Conservation (phyloP, 768 basidiomycete genomes). For the Cystobasidiopsis lactophilus region DNA sequence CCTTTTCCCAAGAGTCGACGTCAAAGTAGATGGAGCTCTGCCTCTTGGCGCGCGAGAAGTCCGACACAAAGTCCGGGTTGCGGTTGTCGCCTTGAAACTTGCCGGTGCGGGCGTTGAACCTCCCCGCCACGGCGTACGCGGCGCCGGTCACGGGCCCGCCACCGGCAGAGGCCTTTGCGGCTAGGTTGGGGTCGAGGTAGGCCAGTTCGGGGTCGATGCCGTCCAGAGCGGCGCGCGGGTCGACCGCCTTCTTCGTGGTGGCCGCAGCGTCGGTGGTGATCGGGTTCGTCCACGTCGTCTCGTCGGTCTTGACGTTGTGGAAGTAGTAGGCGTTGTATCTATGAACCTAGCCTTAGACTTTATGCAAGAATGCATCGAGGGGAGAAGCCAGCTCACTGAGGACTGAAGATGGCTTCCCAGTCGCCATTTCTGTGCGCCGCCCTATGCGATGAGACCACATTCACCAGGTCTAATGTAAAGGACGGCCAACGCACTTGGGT, state of each 20-base stretch:
- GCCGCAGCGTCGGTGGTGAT: not conserved
- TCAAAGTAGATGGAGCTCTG: constrained; percentile 8
- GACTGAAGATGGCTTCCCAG: not conserved
- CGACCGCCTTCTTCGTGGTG: not conserved
- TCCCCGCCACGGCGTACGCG: not conserved
- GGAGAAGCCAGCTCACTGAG: not conserved
- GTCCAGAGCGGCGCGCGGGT: not conserved
- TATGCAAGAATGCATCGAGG: not conserved
- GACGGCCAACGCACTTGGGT: too few relatives aligned
- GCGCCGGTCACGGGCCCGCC: not conserved
- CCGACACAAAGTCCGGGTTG: constrained; percentile 9
- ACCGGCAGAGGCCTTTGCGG: not conserved
- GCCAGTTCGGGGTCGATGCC: constrained; percentile 12
- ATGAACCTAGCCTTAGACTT: not conserved
- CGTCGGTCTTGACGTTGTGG: constrained; percentile 6
- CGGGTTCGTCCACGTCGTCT: constrained; percentile 9
- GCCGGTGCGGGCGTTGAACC: constrained; percentile 11
- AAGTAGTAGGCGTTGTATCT: constrained; percentile 10
- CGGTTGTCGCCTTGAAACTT: constrained; percentile 7
- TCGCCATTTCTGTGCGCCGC: not conserved
- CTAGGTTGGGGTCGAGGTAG: constrained; percentile 8
- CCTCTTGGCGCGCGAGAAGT: constrained; percentile 6
- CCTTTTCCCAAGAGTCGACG: not conserved
- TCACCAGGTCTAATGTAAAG: too few relatives aligned
- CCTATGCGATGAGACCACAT: not conserved